Evolutionary conservation across 2,329 filamentous ascomycete species (phyloP), one percentile per base, ranked within the genome.

Genomic region (Aureobasidium vineae): DNA sequence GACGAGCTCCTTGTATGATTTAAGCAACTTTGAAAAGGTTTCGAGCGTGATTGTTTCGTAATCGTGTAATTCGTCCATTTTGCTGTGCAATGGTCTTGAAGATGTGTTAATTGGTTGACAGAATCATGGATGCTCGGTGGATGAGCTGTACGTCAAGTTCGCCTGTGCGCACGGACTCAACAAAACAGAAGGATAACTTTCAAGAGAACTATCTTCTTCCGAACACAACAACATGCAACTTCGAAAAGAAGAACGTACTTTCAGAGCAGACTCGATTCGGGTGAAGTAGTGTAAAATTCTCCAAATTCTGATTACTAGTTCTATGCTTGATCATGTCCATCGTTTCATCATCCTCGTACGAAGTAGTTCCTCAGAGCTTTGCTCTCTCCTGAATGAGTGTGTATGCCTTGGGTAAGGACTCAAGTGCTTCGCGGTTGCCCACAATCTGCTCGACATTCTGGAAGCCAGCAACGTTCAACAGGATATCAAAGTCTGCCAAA

Each of bases 401-500:
- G 40, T 54, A 54, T 19, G 16, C 52, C 41, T 56, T 65, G 16
- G 63, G 63, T 23, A 65, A 19, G 13, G 52, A 57, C n/a, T 65
- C 63, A 2, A 65, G 15, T n/a, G 63, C 63, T 15, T 65, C 63
- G 16, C 52, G 50, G 15, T 61, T 47, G n/a, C 57, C 57, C 15
- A 28, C n/a, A 66, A 88, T 84, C 65, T 86, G 81, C 1, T 77
- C 76, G 2, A 88, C 74, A 45, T 77, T 80, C 56, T 82, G 81
- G 68, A 83, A 84, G 0, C 86, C 85, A 21, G 80, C 82, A 1
- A 86, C 83, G 57, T 84, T 85, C 81, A 88, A 83, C 66, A 86
- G 68, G 50, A 88, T 87, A 72, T 88, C 85, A 40, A 88, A 80
- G 65, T 88, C 86, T 0, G 84, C 85, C 60, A 89, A 73, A 31